These are phyloP conservation scores for Dalechampia spathulata DNA, from an alignment of 441 rosid genomes.

Conservation along the genomic window DNA sequence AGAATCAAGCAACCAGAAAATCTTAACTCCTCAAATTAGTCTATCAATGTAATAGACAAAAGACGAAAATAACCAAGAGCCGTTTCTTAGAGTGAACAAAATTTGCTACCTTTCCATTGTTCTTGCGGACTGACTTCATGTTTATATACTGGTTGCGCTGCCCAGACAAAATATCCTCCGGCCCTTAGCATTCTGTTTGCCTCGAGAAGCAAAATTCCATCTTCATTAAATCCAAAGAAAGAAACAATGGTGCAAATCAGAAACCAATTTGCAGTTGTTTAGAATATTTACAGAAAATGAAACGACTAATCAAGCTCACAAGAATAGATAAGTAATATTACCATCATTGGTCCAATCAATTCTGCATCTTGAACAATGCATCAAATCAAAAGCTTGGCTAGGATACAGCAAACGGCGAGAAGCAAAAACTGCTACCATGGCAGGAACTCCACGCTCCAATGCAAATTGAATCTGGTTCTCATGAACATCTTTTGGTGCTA, in stretches of 20 bases:
- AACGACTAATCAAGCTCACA: too few relatives aligned
- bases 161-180: slow-evolving; percentile 93
- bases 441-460: slow-evolving; percentile 94
- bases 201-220: slow-evolving; percentile 85
- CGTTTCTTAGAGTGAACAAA: not conserved
- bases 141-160: slow-evolving; percentile 85
- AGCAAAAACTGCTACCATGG: slow-evolving; percentile 81
- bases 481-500: slow-evolving; percentile 91
- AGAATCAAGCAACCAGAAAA: slow-evolving; percentile 4
- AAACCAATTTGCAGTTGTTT: slow-evolving; percentile 1
- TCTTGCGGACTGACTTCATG: slow-evolving; percentile 62
- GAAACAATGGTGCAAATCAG: slow-evolving; percentile 10
- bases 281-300: not conserved
- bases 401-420: slow-evolving; percentile 69
- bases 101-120: slow-evolving; percentile 68
- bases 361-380: slow-evolving; percentile 88
- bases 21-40: not conserved
- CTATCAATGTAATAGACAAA: too few relatives aligned
- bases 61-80: too few relatives aligned
- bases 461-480: slow-evolving; percentile 96
- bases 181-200: slow-evolving; percentile 80
- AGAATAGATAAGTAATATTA: too few relatives aligned
- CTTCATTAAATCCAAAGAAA: slow-evolving; percentile 31
- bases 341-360: slow-evolving; percentile 92
- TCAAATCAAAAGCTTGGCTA: slow-evolving; percentile 90